Base-by-base conservation (phyloP, 768 basidiomycete species). In the Panus rudis region DNA sequence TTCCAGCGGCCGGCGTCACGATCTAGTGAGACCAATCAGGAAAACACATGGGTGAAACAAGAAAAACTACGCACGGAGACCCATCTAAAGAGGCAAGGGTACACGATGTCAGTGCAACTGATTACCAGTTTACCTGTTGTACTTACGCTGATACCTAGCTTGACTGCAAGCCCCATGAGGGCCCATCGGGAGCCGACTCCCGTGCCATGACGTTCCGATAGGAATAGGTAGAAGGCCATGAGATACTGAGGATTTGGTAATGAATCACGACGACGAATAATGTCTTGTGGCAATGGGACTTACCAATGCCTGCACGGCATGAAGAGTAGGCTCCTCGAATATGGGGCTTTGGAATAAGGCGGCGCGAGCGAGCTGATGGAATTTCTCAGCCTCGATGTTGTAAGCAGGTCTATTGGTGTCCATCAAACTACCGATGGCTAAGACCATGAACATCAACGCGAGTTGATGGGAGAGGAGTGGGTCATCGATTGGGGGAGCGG, bases 151-250 rank as follows among this genome's bases (percentile, higher is more conserved):
- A 81, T 77, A 42, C 79, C 79, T 48, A 84, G 58, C 58, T 83
- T 84, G 23, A 81, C 78, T 14, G 77, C 73, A 24, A 84, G 67
- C 28, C 82, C 82, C 79, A 83, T 81, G 41, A 79, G 63, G n/a
- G 78, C 73, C 82, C 82, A 84, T 44, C 81, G 65, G 21, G 79
- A 73, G 10, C 73, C 73, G 38, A 76, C 77, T 44, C 69, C 67
- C 39, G 64, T 64, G 6, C 65, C 63, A 37, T 60, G 54, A 16
- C 58, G 48, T 81, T 84, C 51, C 42, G 53, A 45, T 46, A 65
- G 52, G 50, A 71, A 70, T 54, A 71, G 67, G 46, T 62, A 72
- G 46, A 70, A 69, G 7, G 64, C 67, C 67, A 70, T 81, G 35
- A 84, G 52, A n/a, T 82, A 60, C 81, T 84, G 47, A n/a, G 21